Conservation (phyloP, 768 basidiomycete genomes). For the Auriscalpium orientale region DNA sequence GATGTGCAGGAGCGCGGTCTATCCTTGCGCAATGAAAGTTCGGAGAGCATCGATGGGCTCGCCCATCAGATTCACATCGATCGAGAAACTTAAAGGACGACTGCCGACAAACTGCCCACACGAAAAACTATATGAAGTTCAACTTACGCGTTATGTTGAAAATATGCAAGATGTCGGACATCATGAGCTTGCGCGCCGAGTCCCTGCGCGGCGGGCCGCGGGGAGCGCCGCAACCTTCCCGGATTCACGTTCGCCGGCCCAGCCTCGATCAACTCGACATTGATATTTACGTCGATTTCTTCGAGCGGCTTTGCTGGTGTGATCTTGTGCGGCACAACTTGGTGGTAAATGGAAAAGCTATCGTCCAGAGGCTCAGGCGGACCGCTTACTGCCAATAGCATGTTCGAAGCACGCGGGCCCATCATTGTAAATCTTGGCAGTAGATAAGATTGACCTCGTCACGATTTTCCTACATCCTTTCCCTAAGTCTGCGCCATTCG, state of each 20-base stretch:
- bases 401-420: too few relatives aligned
- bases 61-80: background rate
- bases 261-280: conserved; percentile 45
- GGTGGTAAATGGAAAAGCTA: too few relatives aligned
- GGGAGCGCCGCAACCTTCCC: too few relatives aligned
- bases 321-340: conserved; percentile 42
- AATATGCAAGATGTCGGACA: conserved; percentile 33
- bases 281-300: conserved; percentile 74
- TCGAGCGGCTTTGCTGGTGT: conserved; percentile 54
- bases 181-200: conserved; percentile 65
- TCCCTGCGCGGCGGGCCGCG: conserved; percentile 42
- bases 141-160: conserved; percentile 62
- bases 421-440: too few relatives aligned
- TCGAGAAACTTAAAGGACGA: too few relatives aligned
- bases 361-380: too few relatives aligned
- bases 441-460: too few relatives aligned
- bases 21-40: too few relatives aligned
- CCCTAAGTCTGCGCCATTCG: too few relatives aligned
- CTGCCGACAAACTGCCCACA: background rate
- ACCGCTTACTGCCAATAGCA: too few relatives aligned
- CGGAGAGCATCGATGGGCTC: too few relatives aligned
- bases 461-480: too few relatives aligned
- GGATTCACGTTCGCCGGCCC: conserved; percentile 50
- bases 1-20: background rate
- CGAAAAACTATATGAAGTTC: conserved; percentile 39